Conservation (phyloP, 352 stramenopile species). For the Phytophthora crassamura region DNA sequence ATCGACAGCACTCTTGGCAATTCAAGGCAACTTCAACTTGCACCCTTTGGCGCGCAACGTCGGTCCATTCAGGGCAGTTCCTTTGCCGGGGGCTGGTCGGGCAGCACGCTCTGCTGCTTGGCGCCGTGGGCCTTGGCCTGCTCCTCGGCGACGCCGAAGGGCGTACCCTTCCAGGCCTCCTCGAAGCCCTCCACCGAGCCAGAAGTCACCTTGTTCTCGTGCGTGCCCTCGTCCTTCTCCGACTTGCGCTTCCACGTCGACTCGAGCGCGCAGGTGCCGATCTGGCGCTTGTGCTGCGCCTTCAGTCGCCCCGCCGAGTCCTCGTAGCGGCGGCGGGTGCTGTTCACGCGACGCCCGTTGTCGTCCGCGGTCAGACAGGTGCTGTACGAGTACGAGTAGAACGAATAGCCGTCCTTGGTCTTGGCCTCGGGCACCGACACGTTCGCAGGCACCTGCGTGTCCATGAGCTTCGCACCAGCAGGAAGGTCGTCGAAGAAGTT, state of each 20-base stretch:
- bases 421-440: slow-evolving; percentile 40
- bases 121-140: slow-evolving; percentile 43
- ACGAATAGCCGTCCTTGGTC: slow-evolving; percentile 57
- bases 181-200: slow-evolving; percentile 59
- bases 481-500: slow-evolving; percentile 67
- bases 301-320: slow-evolving; percentile 69
- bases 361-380: slow-evolving; percentile 64
- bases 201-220: slow-evolving; percentile 44
- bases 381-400: slow-evolving; percentile 73
- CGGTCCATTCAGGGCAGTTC: slow-evolving; percentile 53
- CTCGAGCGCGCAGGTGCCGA: slow-evolving; percentile 48
- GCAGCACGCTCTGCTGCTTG: slow-evolving; percentile 52
- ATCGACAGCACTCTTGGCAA: background rate
- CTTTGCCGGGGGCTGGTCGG: slow-evolving; percentile 47
- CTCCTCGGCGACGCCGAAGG: slow-evolving; percentile 64
- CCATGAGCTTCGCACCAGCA: slow-evolving; percentile 51
- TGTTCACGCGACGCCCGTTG: slow-evolving; percentile 50
- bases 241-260: slow-evolving; percentile 60
- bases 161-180: slow-evolving; percentile 55
- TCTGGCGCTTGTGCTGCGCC: slow-evolving; percentile 61
- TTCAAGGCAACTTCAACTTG: slow-evolving; percentile 27
- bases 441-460: slow-evolving; percentile 46
- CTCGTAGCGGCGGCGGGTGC: slow-evolving; percentile 70
- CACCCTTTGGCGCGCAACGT: slow-evolving; percentile 13
- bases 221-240: slow-evolving; percentile 48